Evolutionary conservation across 176 grass and related monocot genomes (phyloP), one percentile per base, ranked within the genome.

Genomic region (Leersia perrieri): DNA sequence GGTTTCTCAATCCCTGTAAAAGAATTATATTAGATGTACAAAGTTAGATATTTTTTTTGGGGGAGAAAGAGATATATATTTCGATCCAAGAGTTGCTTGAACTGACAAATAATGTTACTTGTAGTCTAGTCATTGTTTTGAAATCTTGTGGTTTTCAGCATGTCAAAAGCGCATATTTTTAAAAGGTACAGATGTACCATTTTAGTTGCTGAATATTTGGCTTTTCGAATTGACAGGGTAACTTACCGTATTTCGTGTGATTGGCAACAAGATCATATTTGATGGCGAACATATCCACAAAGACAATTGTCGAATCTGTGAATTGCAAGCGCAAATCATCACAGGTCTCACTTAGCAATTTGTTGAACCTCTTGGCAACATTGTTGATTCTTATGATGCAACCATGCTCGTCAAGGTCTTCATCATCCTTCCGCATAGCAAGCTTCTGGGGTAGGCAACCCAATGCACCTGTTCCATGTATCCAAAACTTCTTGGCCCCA

Each of bases 361-460:
- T 4, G 29, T 97, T 92, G 88, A 97, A 94, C 83, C 85, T 91
- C 74, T 83, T 90, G 85, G 87, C 86, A 16, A 55, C 77, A 27
- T 92, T 83, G 77, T 97, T 97, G 73, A 72, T 79, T 35, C 36
- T 81, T 5, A 25, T 27, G 7, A 97, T 45, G 63, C 94, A 94
- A 25, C 94, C 94, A 41, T 90, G 49, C 47, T 58, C 26, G 45
- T 97, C 89, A 0, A 97, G 87, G 65, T 45, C 85, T 23, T 92
- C 81, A 1, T 82, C 83, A 12, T 88, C 82, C 77, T 80, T 84
- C 0, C 68, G 82, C 45, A 84, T 77, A 15, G 89, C 74, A 28
- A 97, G 91, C 68, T 97, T 97, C 73, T 91, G 85, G 15, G 92
- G 94, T 58, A 97, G 78, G 78, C 94, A 97, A 3, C 94, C 94